These are phyloP conservation scores for Monosporascus sp. DNA, from an alignment of 2,329 filamentous ascomycete genomes.

Conservation along the genomic window DNA sequence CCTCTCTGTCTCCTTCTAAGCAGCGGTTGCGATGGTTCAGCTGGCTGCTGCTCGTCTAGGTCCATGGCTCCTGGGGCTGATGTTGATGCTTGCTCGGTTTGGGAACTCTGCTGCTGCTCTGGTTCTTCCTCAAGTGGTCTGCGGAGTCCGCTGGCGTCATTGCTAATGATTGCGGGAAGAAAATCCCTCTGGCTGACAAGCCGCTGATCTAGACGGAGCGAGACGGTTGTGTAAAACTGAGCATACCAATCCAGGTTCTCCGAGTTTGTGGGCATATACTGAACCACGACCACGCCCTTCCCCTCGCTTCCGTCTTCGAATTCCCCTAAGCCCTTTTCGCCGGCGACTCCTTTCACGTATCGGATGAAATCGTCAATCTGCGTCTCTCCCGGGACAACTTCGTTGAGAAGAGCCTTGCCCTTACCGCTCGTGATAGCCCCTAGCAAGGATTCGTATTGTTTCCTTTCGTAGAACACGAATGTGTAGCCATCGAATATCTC, in stretches of 20 bases:
- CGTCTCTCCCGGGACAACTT: conserved; percentile 58
- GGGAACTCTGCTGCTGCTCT: conserved; percentile 21
- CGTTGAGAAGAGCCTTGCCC: conserved; percentile 72
- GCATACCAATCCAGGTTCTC: conserved; percentile 60
- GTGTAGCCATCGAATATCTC: conserved; percentile 82
- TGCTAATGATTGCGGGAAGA: conserved; percentile 79
- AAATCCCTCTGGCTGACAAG: conserved; percentile 89
- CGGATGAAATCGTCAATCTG: conserved; percentile 69
- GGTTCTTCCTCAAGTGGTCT: conserved; percentile 56
- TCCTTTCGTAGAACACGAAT: conserved; percentile 76
- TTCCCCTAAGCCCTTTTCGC: conserved; percentile 64
- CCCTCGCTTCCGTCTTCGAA: conserved; percentile 60
- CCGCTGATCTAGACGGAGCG: conserved; percentile 69
- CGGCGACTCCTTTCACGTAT: conserved; percentile 69
- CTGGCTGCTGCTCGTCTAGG: conserved; percentile 16
- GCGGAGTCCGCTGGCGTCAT: conserved; percentile 68
- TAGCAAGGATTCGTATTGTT: conserved; percentile 71
- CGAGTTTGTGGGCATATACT: conserved; percentile 57
- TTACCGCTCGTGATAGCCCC: conserved; percentile 71
- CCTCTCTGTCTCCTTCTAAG: conserved; percentile 32
- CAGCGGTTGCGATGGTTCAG: conserved; percentile 11
- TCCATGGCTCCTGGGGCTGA: conserved; percentile 17
- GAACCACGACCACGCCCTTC: conserved; percentile 73
- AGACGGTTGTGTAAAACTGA: conserved; percentile 63
- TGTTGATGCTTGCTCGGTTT: conserved; percentile 12